These are phyloP conservation scores for Mycotypha africana DNA, from an alignment of 371 early-diverging fungal species.

Conservation along the genomic window DNA sequence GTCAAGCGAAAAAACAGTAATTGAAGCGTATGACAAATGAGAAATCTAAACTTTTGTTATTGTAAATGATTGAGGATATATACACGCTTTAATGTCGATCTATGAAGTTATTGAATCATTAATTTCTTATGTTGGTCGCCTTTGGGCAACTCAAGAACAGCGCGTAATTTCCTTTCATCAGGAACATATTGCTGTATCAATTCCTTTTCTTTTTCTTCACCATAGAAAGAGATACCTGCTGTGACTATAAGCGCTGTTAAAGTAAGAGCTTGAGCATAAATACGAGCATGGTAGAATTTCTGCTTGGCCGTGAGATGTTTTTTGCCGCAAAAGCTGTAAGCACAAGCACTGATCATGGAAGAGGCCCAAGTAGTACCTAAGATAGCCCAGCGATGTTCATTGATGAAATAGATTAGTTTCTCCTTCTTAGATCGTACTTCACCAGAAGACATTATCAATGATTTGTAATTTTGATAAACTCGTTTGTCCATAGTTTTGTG, in stretches of 20 bases:
- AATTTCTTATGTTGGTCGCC: neutral
- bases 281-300: conserved; percentile 6
- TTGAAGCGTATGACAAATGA: no score
- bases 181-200: conserved; percentile 1
- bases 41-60: no score
- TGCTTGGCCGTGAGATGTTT: neutral
- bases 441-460: conserved; percentile 2
- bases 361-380: conserved; percentile 6
- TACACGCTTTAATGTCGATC: no score
- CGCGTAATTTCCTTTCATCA: conserved; percentile 5
- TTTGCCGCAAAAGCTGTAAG: neutral
- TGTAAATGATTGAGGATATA: no score
- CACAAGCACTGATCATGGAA: conserved; percentile 4
- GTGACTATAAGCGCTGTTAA: conserved; percentile 1
- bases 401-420: neutral
- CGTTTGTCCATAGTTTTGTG: conserved; percentile 9
- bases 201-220: conserved; percentile 2
- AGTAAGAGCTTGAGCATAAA: conserved; percentile 7
- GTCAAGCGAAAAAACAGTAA: no score
- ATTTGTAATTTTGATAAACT: conserved; percentile 3
- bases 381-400: conserved; percentile 4
- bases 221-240: conserved; percentile 5
- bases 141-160: conserved; percentile 8
- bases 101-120: neutral
- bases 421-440: neutral